Base-by-base conservation (phyloP, 768 basidiomycete species). In the Mycena indigotica region DNA sequence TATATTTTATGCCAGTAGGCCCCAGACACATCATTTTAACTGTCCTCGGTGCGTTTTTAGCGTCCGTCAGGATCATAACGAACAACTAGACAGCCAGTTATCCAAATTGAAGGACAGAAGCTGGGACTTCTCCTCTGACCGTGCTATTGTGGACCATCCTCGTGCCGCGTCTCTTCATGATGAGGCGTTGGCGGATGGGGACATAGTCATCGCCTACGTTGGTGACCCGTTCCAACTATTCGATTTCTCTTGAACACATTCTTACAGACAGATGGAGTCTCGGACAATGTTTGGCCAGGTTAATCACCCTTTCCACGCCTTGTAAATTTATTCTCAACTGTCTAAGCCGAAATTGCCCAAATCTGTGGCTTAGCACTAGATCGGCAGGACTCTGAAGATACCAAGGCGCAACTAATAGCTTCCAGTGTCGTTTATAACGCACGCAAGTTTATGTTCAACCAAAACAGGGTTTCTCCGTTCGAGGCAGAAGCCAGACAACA, bases 381-480 rank as follows among this genome's bases (percentile, higher is more conserved):
- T 12, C 69, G 77, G 46, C 80, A 79, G 15, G 79, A 77, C 3
- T 65, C 83, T 1, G 89, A 91, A 60, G 81, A 82, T 32, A 70
- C 76, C 28, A 84, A 85, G 66, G 88, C 85, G 2, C 86, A 91
- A 66, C 72, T 73, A 15, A 86, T 93, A 70, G 88, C 91, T 5
- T 84, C 91, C 65, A 81, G 84, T 21, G 75, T 91, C 50, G 84
- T 92, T 2, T 80, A 87, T 29, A 88, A 89, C 65, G 82, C 91
- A 2, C 78, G 77, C 57, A 70, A 75, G 25, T 90, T 88, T 67
- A 93, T 93, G 91, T 74, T 72, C 58, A 85, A 83, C 66, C 81
- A 79, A 59, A 75, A 86, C 63, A 77, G n/a, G n/a, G n/a, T 82
- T 28, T 89, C 86, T 69, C 91, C 91, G 2, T 93, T 93, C 63